A percentile compares a stretch with the other conserved stretches of the same genome.
These are phyloP conservation scores for Lachancea kluyveri DNA, from an alignment of 805 yeast species.

Conservation along the genomic window DNA sequence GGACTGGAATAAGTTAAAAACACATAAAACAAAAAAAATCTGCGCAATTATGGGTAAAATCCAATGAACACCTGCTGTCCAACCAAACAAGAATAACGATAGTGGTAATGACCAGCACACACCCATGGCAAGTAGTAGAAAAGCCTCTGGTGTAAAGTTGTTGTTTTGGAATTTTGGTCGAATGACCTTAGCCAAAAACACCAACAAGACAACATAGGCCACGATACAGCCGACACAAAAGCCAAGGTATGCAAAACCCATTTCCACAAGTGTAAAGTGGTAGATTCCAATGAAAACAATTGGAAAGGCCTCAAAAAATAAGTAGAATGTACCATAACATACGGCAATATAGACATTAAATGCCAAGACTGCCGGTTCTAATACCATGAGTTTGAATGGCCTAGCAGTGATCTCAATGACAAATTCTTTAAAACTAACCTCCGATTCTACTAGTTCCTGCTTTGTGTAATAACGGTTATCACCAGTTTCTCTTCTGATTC, in stretches of 20 bases:
- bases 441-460: constrained; percentile 33
- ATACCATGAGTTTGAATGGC: constrained; percentile 43
- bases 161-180: constrained; percentile 24
- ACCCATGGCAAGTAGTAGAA: constrained; percentile 36
- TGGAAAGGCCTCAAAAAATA: constrained; percentile 61
- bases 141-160: constrained; percentile 36
- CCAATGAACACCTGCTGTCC: constrained; percentile 49
- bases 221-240: constrained; percentile 40
- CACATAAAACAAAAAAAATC: constrained; percentile 34
- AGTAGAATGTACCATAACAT: constrained; percentile 45
- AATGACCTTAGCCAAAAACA: constrained; percentile 23
- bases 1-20: constrained; percentile 45
- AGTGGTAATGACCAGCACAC: constrained; percentile 39
- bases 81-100: constrained; percentile 43
- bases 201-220: constrained; percentile 31
- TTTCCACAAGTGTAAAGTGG: constrained; percentile 41
- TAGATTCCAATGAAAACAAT: constrained; percentile 42
- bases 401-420: constrained; percentile 36
- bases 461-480: constrained; percentile 38
- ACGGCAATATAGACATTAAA: constrained; percentile 47
- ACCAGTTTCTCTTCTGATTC: constrained; percentile 45
- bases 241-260: constrained; percentile 43
- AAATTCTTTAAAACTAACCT: constrained; percentile 16
- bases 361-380: constrained; percentile 53
- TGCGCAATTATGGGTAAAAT: constrained; percentile 42